Evolutionary conservation across 1,284 basidiomycete species (phyloP), one percentile per base, ranked within the genome.

Genomic region (Leccinum subrobustum): DNA sequence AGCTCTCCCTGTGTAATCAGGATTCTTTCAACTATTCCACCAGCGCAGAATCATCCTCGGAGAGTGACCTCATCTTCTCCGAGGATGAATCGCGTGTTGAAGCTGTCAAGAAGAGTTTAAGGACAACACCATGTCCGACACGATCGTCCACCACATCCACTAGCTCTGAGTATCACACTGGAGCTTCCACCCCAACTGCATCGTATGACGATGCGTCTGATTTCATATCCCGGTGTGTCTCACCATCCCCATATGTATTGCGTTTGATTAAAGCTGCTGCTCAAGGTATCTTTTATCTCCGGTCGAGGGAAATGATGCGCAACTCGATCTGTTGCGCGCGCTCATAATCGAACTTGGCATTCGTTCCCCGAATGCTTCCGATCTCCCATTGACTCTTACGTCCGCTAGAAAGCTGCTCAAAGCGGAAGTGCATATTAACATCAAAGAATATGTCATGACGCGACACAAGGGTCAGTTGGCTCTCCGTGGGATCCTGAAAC

Each of bases 391-490:
- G 31, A 82, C 87, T 0, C 72, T 91, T 54, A 83, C 73, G 27
- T 77, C 86, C 12, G 89, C 89, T 12, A 85, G 82, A 66, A 80
- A 81, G 25, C 73, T 88, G 50, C 73, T 92, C 52, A 91, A 87
- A 73, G 76, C 83, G 5, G 78, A 79, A 52, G 88, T 78, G 0
- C 90, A 91, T 70, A 68, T 91, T 44, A 90, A 89, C 67, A 81
- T 92, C 61, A 79, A 80, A 55, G 88, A 91, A 63, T 91, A 92
- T 71, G 78, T 91, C 61, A 80, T 81, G n/a, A 81, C 81, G 42
- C 85, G 89, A 47, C 78, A 76, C 60, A 78, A 85, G 67, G 88
- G 88, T 2, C 82, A 81, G 31, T 79, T 78, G 14, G 87, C 85
- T n/a, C 76, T 92, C 31, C 82, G 78, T 60, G 66, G 75, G 47